Conservation (phyloP, 306 rosid genomes). For the Cucumis melo region DNA sequence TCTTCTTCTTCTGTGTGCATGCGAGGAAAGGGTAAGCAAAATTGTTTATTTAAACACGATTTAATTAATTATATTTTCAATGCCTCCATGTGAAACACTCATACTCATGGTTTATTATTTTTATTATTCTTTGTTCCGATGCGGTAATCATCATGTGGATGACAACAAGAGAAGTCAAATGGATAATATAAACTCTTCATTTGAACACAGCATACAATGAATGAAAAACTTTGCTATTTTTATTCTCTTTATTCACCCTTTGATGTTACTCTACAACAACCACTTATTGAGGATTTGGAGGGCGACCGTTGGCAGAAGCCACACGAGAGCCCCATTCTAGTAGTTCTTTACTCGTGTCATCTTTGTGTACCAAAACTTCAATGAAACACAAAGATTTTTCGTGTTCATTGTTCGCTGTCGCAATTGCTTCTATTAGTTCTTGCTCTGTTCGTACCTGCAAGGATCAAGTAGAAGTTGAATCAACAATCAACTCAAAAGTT, state of each 20-base stretch:
- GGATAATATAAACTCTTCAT: too few species aligned
- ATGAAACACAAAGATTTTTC: conserved; percentile 62
- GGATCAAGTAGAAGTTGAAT: neutral
- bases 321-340: conserved; percentile 96
- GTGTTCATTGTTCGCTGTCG: conserved; percentile 30
- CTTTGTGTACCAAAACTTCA: conserved; percentile 63
- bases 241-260: neutral
- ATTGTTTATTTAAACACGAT: too few species aligned
- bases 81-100: too few species aligned
- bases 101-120: too few species aligned
- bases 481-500: neutral
- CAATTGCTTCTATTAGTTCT: conserved; percentile 55
- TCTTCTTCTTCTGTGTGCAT: too few species aligned
- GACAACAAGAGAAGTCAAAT: too few species aligned
- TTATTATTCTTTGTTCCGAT: too few species aligned
- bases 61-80: too few species aligned
- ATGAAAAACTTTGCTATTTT: neutral
- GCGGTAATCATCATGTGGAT: too few species aligned
- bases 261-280: neutral
- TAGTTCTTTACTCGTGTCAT: conserved; percentile 86
- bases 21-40: too few species aligned
- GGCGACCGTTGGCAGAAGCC: conserved; percentile 72
- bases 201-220: neutral
- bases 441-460: conserved; percentile 58
- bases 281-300: conserved; percentile 70